Evolutionary conservation across 108 stramenopile genomes (phyloP), one percentile per base, ranked within the genome.

Genomic region (Stephanodiscus triporus): DNA sequence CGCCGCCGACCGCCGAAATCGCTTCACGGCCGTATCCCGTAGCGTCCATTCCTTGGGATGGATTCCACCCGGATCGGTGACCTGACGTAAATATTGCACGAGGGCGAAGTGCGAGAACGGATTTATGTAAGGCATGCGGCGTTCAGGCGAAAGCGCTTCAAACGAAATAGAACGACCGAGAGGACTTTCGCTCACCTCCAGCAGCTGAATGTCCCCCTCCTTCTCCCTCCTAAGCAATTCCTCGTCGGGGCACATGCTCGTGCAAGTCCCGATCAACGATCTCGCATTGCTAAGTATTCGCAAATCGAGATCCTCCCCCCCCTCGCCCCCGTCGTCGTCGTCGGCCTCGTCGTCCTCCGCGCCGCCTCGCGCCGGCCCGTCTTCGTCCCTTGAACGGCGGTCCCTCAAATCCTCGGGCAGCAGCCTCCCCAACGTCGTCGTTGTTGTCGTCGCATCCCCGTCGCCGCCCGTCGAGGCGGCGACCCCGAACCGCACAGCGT

Each of bases 1-100:
- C 0, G 96, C 96, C n/a, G 92, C 96, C 9, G 91, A 90, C 27
- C 96, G 74, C 40, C 92, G 86, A 75, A 94, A 96, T 42, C 92
- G 86, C 63, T 94, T 93, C 50, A 96, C 86, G 22, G 78, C 88
- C 0, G 94, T 95, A 66, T 95, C 70, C 19, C 89, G 84, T 32
- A 91, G 72, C 30, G 90, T 93, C 94, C 94, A 95, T 24, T 77
- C 53, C 4, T 77, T 40, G 11, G 94, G 94, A 73, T 95, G 91
- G 10, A 95, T 38, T 9, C 62, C 68, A 23, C 90, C 90, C 6
- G 93, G 93, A 49, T 83, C 68, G 0, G 89, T 88, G 19, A 89
- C 79, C 72, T 77, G 27, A 17, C 30, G 4, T 9, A 1, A 4
- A 22, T 36, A 6, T 54, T 54, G 20, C 17, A 54, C 20, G 20